Percentiles rank a stretch among this genome's conserved stretches.
These are phyloP conservation scores for Penicillium sp. DNA, from an alignment of 2,329 filamentous ascomycete species.

Conservation along the genomic window DNA sequence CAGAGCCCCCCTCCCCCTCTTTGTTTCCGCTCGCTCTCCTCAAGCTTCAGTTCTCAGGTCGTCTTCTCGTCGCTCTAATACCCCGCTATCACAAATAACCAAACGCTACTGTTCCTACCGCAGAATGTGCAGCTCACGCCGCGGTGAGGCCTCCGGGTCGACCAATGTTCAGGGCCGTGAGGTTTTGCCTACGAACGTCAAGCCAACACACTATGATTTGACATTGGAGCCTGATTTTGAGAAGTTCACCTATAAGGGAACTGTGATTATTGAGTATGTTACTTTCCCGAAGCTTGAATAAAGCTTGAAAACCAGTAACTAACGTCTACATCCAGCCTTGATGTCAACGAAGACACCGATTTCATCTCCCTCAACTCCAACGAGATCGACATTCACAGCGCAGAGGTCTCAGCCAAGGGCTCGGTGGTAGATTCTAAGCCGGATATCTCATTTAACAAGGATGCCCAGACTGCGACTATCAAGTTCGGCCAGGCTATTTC, in stretches of 20 bases:
- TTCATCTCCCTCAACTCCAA: constrained; percentile 84
- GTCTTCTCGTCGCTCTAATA: constrained; percentile 22
- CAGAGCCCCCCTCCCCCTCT: constrained; percentile 28
- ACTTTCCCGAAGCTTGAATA: background rate
- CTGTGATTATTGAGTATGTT: constrained; percentile 71
- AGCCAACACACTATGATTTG: constrained; percentile 86
- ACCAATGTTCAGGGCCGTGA: constrained; percentile 67
- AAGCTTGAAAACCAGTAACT: constrained; percentile 3
- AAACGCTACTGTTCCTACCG: constrained; percentile 69
- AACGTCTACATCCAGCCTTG: constrained; percentile 52
- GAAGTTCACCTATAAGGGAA: constrained; percentile 81
- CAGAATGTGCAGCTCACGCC: constrained; percentile 68
- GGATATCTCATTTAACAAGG: constrained; percentile 68
- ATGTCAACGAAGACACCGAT: constrained; percentile 77
- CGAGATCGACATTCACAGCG: constrained; percentile 76
- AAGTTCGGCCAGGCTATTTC: constrained; percentile 69
- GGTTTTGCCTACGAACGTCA: constrained; percentile 85
- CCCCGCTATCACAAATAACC: constrained; percentile 31
- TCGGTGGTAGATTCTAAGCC: constrained; percentile 59
- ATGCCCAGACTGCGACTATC: constrained; percentile 77
- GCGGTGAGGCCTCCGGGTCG: constrained; percentile 53
- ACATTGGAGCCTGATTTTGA: constrained; percentile 88
- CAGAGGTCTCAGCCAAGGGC: constrained; percentile 60
- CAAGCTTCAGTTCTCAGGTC: constrained; percentile 22
- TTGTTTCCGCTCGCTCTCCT: constrained; percentile 25